phyloP scores from a whole-genome alignment of 1,284 basidiomycete genomes.

The Ceratobasidium sp. region DNA sequence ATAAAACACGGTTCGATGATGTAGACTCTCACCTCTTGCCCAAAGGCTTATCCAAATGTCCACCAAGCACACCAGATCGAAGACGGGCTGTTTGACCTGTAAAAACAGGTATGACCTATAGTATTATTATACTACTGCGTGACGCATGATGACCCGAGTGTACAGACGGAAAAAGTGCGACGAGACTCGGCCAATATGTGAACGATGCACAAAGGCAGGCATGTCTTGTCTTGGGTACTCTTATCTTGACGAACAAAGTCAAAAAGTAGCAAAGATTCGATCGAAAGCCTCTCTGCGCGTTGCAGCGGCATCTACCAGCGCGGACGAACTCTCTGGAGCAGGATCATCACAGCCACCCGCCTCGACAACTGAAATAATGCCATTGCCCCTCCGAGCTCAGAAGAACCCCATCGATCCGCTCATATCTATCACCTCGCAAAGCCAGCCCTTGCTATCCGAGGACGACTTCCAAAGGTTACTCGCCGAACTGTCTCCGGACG shows the following conservation, averaged over 20 bases:
- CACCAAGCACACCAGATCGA: constrained; percentile 12
- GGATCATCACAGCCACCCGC: not conserved
- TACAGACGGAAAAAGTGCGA: constrained; percentile 34
- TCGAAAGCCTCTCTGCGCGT: not conserved
- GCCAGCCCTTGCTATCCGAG: not conserved
- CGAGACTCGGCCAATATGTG: constrained; percentile 18
- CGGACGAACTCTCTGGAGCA: too few species aligned
- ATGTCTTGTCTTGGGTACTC: constrained; percentile 31
- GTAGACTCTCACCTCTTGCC: not conserved
- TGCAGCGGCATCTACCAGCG: not conserved
- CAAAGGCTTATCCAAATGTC: not conserved
- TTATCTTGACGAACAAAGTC: not conserved
- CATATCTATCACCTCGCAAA: too few species aligned
- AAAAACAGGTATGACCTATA: constrained; percentile 27
- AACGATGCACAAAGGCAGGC: not conserved
- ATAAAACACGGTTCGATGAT: not conserved
- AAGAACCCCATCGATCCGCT: too few species aligned
- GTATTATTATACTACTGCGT: not conserved
- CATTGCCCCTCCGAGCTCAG: too few species aligned
- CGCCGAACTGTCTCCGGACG: too few species aligned
- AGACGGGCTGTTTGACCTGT: constrained; percentile 35
- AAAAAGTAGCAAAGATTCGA: not conserved
- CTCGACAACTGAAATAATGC: not conserved
- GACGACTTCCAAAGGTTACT: not conserved
- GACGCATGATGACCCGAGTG: not conserved